Conservation (phyloP, 2,329 filamentous ascomycete genomes). For the Aspergillus bombycis region DNA sequence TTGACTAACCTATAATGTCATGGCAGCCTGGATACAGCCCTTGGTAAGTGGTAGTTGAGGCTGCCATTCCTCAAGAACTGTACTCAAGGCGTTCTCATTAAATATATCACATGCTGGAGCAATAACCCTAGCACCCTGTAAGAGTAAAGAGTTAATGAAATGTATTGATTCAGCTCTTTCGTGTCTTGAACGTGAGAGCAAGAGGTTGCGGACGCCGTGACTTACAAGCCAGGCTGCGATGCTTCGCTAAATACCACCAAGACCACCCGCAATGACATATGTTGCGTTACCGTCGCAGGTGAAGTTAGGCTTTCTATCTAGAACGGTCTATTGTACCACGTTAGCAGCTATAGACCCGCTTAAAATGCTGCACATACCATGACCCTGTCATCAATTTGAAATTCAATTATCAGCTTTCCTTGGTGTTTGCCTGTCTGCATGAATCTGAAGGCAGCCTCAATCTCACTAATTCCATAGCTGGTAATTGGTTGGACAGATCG, state of each 20-base stretch:
- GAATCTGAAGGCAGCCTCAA: too few species aligned
- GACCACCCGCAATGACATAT: conserved; percentile 39
- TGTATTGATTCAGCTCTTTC: neutral
- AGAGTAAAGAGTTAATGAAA: conserved; percentile 8
- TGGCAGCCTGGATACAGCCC: conserved; percentile 14
- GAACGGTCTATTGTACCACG: conserved; percentile 5
- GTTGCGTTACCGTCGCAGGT: conserved; percentile 18
- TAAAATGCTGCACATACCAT: too few species aligned
- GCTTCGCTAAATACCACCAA: conserved; percentile 36
- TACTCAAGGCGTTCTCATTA: neutral
- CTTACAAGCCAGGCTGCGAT: conserved; percentile 37
- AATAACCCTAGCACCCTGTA: neutral
- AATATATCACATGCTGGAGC: conserved; percentile 14
- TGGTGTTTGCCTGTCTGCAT: too few species aligned
- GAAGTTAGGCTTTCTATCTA: conserved; percentile 5
- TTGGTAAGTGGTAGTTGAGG: conserved; percentile 14
- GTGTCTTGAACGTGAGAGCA: conserved; percentile 25
- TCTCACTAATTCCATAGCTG: neutral
- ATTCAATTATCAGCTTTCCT: too few species aligned
- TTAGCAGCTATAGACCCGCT: neutral
- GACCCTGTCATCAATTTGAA: too few species aligned
- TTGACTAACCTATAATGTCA: conserved; percentile 8
- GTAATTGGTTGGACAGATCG: conserved; percentile 28
- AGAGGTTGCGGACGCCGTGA: conserved; percentile 37
- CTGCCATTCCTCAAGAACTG: neutral